These are phyloP conservation scores for Onygena corvina DNA, from an alignment of 2,329 filamentous ascomycete species.

Conservation along the genomic window DNA sequence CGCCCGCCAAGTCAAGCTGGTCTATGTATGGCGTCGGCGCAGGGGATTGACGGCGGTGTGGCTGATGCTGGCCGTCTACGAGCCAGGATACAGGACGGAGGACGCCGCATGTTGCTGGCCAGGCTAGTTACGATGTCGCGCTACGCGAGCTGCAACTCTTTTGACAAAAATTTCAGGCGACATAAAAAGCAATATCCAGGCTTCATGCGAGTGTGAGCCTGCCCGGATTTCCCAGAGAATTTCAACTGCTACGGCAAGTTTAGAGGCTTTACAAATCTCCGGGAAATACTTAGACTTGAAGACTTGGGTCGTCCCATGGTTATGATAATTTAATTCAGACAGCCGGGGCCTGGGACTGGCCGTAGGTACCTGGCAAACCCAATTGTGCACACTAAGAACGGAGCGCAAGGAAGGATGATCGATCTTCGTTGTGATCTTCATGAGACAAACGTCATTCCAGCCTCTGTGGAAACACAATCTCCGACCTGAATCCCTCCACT, in stretches of 20 bases:
- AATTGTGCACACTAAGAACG: too few species aligned
- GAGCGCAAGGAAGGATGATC: too few species aligned
- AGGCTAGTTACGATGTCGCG: not conserved
- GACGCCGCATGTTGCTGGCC: not conserved
- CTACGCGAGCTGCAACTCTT: not conserved
- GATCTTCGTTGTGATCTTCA: not conserved
- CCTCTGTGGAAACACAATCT: not conserved
- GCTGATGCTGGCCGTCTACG: too few species aligned
- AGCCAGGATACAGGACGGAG: not conserved
- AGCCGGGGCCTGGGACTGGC: not conserved
- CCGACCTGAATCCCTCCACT: not conserved
- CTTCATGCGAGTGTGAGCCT: not conserved
- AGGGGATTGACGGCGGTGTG: slow-evolving; percentile 1
- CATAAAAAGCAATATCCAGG: not conserved
- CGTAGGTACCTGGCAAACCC: not conserved
- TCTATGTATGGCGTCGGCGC: not conserved
- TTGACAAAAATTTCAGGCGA: not conserved
- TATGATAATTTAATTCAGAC: slow-evolving; percentile 2
- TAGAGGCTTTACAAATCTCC: too few species aligned
- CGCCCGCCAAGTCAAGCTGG: not conserved
- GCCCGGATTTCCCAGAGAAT: too few species aligned
- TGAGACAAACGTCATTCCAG: not conserved
- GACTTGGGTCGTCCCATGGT: too few species aligned
- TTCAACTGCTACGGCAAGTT: too few species aligned
- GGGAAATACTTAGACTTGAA: too few species aligned